phyloP scores from a whole-genome alignment of 2,329 filamentous ascomycete genomes.

The Claviceps sp. region DNA sequence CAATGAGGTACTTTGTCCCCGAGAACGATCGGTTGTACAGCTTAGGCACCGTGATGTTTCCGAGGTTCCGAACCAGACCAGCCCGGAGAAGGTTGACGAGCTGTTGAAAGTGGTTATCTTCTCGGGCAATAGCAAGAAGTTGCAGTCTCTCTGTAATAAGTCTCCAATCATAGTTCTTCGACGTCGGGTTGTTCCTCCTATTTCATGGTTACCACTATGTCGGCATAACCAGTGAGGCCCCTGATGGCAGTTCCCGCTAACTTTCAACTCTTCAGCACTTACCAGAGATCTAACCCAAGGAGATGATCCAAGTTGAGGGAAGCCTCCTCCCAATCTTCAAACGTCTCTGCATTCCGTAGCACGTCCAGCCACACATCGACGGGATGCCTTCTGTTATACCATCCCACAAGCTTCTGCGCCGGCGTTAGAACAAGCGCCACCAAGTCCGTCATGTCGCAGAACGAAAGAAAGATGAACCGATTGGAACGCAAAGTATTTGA shows the following conservation, averaged over 20 bases:
- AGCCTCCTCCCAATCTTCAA: slow-evolving; percentile 79
- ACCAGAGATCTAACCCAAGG: slow-evolving; percentile 73
- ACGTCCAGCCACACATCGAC: slow-evolving; percentile 52
- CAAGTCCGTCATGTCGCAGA: slow-evolving; percentile 9
- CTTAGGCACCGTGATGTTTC: slow-evolving; percentile 71
- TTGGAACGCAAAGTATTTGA: slow-evolving; percentile 1
- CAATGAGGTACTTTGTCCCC: slow-evolving; percentile 80
- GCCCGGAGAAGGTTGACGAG: slow-evolving; percentile 71
- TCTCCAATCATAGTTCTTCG: slow-evolving; percentile 72
- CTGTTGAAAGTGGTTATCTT: slow-evolving; percentile 57
- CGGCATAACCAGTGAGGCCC: neutral
- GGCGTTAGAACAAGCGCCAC: slow-evolving; percentile 11
- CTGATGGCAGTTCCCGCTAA: too few relatives aligned
- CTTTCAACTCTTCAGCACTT: slow-evolving; percentile 10
- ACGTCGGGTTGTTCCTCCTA: slow-evolving; percentile 72
- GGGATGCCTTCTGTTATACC: slow-evolving; percentile 53
- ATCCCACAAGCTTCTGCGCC: slow-evolving; percentile 50
- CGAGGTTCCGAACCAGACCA: slow-evolving; percentile 71
- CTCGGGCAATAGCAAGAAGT: slow-evolving; percentile 54
- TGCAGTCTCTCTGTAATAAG: slow-evolving; percentile 68
- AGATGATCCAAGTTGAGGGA: slow-evolving; percentile 72
- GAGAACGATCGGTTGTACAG: slow-evolving; percentile 78
- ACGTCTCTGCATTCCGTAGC: slow-evolving; percentile 53
- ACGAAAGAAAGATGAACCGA: neutral
- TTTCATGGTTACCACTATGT: neutral